A percentile compares a stretch with the other conserved stretches of the same genome.
phyloP scores from a whole-genome alignment of 1,284 basidiomycete genomes.

The Sporisorium reilianum region DNA sequence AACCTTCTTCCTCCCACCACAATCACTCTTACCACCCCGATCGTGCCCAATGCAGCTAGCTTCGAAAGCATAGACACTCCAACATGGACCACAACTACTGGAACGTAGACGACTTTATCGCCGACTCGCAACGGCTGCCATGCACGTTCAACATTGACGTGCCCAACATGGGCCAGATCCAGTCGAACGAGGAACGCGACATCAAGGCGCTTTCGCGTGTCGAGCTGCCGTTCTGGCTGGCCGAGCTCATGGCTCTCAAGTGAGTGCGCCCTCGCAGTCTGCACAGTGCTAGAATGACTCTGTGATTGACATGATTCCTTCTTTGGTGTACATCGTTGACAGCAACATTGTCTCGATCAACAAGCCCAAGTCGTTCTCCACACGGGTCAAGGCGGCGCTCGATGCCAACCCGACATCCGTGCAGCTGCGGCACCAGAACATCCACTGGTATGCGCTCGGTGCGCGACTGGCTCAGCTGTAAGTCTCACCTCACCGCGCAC shows the following conservation, averaged over 20 bases:
- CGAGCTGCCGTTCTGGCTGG: slow-evolving; percentile 67
- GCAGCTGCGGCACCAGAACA: slow-evolving; percentile 57
- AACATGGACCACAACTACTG: slow-evolving; percentile 66
- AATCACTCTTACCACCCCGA: neutral
- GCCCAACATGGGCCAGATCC: slow-evolving; percentile 65
- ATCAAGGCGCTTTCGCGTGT: slow-evolving; percentile 60
- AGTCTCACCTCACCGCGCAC: slow-evolving; percentile 1
- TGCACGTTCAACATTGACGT: slow-evolving; percentile 64
- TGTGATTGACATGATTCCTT: neutral
- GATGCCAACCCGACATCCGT: slow-evolving; percentile 62
- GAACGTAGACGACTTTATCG: slow-evolving; percentile 62
- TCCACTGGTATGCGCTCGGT: slow-evolving; percentile 66
- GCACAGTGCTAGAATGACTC: neutral
- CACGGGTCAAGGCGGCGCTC: slow-evolving; percentile 61
- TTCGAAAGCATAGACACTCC: neutral
- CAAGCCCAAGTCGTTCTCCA: slow-evolving; percentile 60
- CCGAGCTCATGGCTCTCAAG: slow-evolving; percentile 64
- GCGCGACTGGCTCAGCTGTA: slow-evolving; percentile 60
- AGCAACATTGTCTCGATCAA: slow-evolving; percentile 62
- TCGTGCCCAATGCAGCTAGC: slow-evolving; percentile 1
- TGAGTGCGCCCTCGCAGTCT: slow-evolving; percentile 20
- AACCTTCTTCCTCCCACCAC: neutral
- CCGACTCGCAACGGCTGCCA: slow-evolving; percentile 60
- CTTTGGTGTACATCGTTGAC: neutral
- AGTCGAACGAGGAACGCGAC: slow-evolving; percentile 55